A percentile compares a stretch with the other conserved stretches of the same genome.
These are phyloP conservation scores for Solanum pinnatisectum DNA, from an alignment of 257 asterid genomes.

Conservation along the genomic window DNA sequence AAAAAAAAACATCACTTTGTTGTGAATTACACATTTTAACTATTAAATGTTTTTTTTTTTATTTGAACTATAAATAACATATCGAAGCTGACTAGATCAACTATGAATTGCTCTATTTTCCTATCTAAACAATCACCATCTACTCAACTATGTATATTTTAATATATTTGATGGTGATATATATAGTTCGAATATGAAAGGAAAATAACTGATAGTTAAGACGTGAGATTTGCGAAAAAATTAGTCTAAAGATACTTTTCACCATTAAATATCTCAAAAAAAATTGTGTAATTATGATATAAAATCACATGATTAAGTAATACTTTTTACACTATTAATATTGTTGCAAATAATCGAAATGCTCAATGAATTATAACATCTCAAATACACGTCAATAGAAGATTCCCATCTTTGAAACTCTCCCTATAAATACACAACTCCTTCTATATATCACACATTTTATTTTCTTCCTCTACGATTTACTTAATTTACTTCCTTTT, in stretches of 20 bases:
- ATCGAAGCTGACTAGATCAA: neutral
- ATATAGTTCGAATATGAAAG: too few species aligned
- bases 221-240: too few species aligned
- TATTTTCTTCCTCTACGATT: neutral
- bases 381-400: neutral
- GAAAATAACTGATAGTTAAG: too few species aligned
- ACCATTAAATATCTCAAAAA: neutral
- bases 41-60: too few species aligned
- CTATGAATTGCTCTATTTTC: too few species aligned
- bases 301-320: neutral
- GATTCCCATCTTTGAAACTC: neutral
- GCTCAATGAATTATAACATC: neutral
- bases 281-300: neutral
- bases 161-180: too few species aligned
- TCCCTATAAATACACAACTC: neutral
- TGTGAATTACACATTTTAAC: too few species aligned
- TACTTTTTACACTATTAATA: neutral
- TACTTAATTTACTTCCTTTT: neutral
- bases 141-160: too few species aligned
- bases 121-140: neutral
- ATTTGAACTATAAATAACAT: neutral
- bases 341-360: neutral
- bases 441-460: neutral
- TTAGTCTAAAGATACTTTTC: too few species aligned
- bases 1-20: too few species aligned